A percentile compares a stretch with the other conserved stretches of the same genome.
Conservation (phyloP, 1,284 basidiomycete species). For the Austropuccinia psidii region DNA sequence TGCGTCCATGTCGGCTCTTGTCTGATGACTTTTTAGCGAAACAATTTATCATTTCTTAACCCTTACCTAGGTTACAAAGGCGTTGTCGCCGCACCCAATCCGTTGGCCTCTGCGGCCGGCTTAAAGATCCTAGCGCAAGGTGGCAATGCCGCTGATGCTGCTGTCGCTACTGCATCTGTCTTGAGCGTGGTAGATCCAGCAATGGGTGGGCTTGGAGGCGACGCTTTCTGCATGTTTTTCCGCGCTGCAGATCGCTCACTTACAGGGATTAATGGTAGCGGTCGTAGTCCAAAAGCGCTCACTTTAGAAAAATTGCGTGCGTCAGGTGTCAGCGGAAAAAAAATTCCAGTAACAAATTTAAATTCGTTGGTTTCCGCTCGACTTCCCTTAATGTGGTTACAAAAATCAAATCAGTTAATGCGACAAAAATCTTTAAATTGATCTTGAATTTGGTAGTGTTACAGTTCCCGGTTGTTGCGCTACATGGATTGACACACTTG, state of each 20-base stretch:
- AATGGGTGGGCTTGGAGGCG: constrained; percentile 56
- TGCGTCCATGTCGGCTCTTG: not conserved
- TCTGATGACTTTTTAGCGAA: not conserved
- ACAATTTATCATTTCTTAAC: constrained; percentile 24
- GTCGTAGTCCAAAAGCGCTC: constrained; percentile 70
- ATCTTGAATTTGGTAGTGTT: constrained; percentile 67
- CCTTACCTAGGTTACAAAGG: constrained; percentile 59
- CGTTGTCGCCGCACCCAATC: constrained; percentile 78
- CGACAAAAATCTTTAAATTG: not conserved
- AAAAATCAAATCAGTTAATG: not conserved
- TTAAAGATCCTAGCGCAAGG: constrained; percentile 79
- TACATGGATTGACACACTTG: constrained; percentile 83
- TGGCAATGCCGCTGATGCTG: constrained; percentile 66
- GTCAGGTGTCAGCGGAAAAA: constrained; percentile 61
- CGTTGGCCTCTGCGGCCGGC: constrained; percentile 77
- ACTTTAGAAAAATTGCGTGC: constrained; percentile 64
- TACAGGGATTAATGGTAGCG: constrained; percentile 76
- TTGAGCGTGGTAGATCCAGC: constrained; percentile 58
- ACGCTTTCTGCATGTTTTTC: constrained; percentile 87
- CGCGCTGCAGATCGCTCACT: constrained; percentile 70
- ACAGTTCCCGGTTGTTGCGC: constrained; percentile 91
- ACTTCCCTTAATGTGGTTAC: not conserved
- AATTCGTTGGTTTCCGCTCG: constrained; percentile 39
- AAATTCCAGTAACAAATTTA: constrained; percentile 46
- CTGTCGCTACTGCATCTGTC: constrained; percentile 68